Base-by-base conservation (phyloP, 2,329 filamentous ascomycete genomes). In the Neofusicoccum kwambonambiense region DNA sequence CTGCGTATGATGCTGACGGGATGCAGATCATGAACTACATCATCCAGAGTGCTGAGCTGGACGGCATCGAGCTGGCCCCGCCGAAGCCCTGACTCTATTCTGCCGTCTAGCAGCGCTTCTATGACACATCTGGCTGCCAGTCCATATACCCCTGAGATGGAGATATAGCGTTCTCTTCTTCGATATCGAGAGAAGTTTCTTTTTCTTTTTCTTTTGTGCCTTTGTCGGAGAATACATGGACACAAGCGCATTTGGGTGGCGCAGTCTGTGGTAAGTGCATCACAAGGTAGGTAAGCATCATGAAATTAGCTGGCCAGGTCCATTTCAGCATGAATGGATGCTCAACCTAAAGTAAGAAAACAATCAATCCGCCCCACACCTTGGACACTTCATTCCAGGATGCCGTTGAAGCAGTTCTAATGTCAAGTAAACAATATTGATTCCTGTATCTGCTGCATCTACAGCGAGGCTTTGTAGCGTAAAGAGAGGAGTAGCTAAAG, bases 1-100 rank as follows among this genome's bases (percentile, higher is more conserved):
- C 15, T 39, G 9, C 13, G 2, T 34, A 19, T 9, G 7, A 9
- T 34, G 44, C 54, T 65, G 39, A 65, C 45, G 1, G 15, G 31
- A 45, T 58, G 45, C 42, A 62, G 50, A 67, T 68, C 41, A 69
- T 27, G 69, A 87, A 85, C 66, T 97, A 91, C 77, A 90, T 97
- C 57, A 72, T 92, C 67, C 86, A 90, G 67, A 88, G 86, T 66
- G 92, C 92, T 11, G 93, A 96, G 78, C 86, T 88, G 64, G 94
- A 97, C 76, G 94, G 93, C 22, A 90, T 97, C 70, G 90, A 89
- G 64, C 70, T 89, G n/a, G 34, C 39, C 11, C 7, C 42, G 12
- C 11, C 56, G 8, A 47, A 13, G 9, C 11, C 15, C 11, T 47
- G 15, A 60, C n/a, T 7, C 12, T 6, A 11, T 13, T 39, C 15